Percentiles rank a stretch among this genome's conserved stretches.
Conservation (phyloP, 306 rosid genomes). For the Quercus rubra region DNA sequence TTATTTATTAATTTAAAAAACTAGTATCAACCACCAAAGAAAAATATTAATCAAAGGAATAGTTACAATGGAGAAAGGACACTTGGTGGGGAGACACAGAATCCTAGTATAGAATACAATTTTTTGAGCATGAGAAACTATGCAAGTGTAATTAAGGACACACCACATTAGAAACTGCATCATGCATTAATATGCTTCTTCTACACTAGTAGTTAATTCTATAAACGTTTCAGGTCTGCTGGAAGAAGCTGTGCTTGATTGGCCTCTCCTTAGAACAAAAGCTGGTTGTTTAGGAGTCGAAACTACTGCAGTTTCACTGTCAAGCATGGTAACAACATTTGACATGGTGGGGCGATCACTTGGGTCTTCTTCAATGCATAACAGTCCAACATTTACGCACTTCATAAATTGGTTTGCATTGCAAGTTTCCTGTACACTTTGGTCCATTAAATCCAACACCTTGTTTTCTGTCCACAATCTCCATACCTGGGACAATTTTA, state of each 20-base stretch:
- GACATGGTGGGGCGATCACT: conserved; percentile 46
- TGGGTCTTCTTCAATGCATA: conserved; percentile 55
- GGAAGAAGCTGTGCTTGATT: conserved; percentile 30
- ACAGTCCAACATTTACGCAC: conserved; percentile 38
- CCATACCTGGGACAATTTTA: conserved; percentile 42
- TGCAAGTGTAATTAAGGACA: too few relatives aligned
- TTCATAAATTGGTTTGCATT: conserved; percentile 23
- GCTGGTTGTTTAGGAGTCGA: conserved; percentile 46
- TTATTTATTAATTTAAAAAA: too few relatives aligned
- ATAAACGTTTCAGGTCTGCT: conserved; percentile 21
- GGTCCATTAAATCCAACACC: conserved; percentile 42
- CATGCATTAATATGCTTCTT: conserved; percentile 29
- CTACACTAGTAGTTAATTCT: conserved; percentile 15
- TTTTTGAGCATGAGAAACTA: too few relatives aligned
- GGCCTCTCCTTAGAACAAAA: conserved; percentile 22
- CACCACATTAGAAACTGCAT: neutral
- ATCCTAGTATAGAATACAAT: too few relatives aligned
- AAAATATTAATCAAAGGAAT: too few relatives aligned
- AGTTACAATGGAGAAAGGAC: too few relatives aligned
- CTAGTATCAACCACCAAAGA: too few relatives aligned
- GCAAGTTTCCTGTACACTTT: conserved; percentile 23
- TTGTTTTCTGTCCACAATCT: conserved; percentile 41
- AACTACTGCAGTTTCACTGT: conserved; percentile 22
- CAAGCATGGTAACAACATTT: conserved; percentile 39
- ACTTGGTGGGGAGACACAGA: too few relatives aligned